Evolutionary conservation across 495 filamentous ascomycete genomes (phyloP), one percentile per base, ranked within the genome.

Genomic region (Penicillium silybi): DNA sequence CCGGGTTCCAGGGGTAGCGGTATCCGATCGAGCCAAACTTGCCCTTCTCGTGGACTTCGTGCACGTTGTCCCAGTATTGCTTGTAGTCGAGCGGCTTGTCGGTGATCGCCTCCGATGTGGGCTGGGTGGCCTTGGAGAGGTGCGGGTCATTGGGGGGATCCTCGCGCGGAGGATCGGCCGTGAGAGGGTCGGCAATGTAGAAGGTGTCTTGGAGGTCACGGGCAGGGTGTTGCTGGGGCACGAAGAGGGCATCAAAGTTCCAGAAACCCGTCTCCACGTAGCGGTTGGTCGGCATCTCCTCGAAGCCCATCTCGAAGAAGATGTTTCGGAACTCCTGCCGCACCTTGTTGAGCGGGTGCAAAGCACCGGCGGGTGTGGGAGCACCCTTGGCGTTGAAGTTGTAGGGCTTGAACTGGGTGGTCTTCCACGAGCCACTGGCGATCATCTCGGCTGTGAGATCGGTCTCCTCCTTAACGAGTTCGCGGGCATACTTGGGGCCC

Each of bases 221-320:
- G 53, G 93, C 92, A 27, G 92, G 93, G 68, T 97, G 93, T 79
- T 97, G 92, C 72, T 98, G 93, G 22, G 92, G 92, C 19, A 98
- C 90, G 74, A 90, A 97, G 50, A 98, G 91, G 38, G 91, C 84
- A 59, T 97, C 93, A 69, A 97, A 97, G 71, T 97, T 97, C 87
- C 92, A 98, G 85, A 97, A 96, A 35, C 92, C 92, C 18, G 90
- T 92, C 75, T 98, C 93, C 52, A 97, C 91, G 66, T 85, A 93
- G 61, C 85, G 85, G 59, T 71, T 72, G 55, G 70, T 76, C 17
- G 71, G 67, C 70, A 69, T 69, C 46, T 77, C 75, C 63, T 73
- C 70, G 62, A 78, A 78, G 29, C 75, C 75, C 75, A 78, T 78
- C 41, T 95, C 90, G 71, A 98, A 98, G 84, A 97, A 97, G 68